phyloP scores from a whole-genome alignment of 768 basidiomycete species.

The Exidia glandulosa region DNA sequence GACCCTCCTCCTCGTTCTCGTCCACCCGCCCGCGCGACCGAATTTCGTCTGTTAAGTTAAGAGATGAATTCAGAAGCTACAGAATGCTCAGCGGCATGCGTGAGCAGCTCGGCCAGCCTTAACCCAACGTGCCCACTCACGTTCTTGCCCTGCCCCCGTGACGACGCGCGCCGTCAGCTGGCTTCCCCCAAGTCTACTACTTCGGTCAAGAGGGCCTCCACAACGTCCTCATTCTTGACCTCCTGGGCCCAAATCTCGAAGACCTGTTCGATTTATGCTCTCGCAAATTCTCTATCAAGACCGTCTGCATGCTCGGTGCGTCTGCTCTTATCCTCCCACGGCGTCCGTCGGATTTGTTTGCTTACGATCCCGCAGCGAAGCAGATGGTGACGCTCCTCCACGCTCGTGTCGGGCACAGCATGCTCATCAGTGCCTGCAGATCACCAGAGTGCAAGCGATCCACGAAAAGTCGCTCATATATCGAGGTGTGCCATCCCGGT shows the following conservation, averaged over 20 bases:
- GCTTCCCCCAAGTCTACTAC: slow-evolving; percentile 98
- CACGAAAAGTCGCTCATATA: slow-evolving; percentile 15
- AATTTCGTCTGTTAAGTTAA: slow-evolving; percentile 28
- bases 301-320: slow-evolving; percentile 12
- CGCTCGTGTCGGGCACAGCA: not conserved
- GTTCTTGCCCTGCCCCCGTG: slow-evolving; percentile 3
- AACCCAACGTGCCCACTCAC: not conserved
- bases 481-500: not conserved
- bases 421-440: slow-evolving; percentile 2
- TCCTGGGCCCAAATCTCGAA: slow-evolving; percentile 12
- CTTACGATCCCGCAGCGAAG: slow-evolving; percentile 53
- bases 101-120: slow-evolving; percentile 32
- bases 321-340: not conserved
- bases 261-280: slow-evolving; percentile 9
- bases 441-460: slow-evolving; percentile 8
- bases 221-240: slow-evolving; percentile 12
- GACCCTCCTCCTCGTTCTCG: no score
- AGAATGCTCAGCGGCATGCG: slow-evolving; percentile 82
- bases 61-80: slow-evolving; percentile 97
- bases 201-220: slow-evolving; percentile 98
- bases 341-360: slow-evolving; percentile 48
- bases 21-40: no score
- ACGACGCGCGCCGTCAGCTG: slow-evolving; percentile 49
- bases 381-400: slow-evolving; percentile 12
- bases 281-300: slow-evolving; percentile 10